Conservation (phyloP, 352 stramenopile species). For the Pythium apleroticum region DNA sequence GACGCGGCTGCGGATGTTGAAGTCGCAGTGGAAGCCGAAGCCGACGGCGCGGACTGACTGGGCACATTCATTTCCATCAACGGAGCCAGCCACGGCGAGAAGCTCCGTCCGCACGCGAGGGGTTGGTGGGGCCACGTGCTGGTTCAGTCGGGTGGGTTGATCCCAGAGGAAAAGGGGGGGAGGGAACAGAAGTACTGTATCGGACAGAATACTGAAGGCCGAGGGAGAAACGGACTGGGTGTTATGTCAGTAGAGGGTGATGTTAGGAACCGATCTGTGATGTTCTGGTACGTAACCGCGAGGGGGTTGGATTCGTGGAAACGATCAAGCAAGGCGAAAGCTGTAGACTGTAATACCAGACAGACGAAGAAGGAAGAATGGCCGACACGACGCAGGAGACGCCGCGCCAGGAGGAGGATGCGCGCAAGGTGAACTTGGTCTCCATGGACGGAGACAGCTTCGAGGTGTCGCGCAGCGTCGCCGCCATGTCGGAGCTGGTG, state of each 20-base stretch:
- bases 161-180: conserved; percentile 1
- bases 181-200: conserved; percentile 15
- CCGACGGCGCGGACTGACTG: conserved; percentile 18
- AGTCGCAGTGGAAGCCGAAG: conserved; percentile 6
- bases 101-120: conserved; percentile 8
- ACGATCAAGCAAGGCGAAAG: conserved; percentile 2
- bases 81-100: conserved; percentile 1
- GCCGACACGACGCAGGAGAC: conserved; percentile 52
- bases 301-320: conserved; percentile 20
- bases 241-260: not conserved
- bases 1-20: not conserved
- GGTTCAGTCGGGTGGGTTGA: not conserved
- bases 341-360: not conserved
- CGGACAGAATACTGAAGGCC: conserved; percentile 18
- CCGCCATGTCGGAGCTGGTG: conserved; percentile 97
- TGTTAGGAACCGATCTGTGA: conserved; percentile 17
- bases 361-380: conserved; percentile 32
- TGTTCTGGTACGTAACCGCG: not conserved
- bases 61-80: conserved; percentile 28
- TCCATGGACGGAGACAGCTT: conserved; percentile 97
- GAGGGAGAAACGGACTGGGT: not conserved
- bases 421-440: conserved; percentile 83
- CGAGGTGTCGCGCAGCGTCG: conserved; percentile 92
- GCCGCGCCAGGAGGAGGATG: conserved; percentile 66
- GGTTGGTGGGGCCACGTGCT: conserved; percentile 6